Evolutionary conservation across 257 asterid species (phyloP), one percentile per base, ranked within the genome.

Genomic region (Solanum pennellii): DNA sequence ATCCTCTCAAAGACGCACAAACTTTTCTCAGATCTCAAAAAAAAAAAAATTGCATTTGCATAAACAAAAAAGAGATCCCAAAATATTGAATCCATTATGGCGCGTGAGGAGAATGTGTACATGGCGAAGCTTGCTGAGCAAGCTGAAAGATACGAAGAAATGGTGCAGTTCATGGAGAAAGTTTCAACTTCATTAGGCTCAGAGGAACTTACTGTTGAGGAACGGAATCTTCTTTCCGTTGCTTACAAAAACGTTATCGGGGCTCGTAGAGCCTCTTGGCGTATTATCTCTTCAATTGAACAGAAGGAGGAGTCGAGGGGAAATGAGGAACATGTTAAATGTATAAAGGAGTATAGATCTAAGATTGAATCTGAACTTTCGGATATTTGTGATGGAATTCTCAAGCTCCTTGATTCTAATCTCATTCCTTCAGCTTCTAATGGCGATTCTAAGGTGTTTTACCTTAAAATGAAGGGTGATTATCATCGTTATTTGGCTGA

Each of bases 161-260:
- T 89, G 91, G 91, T 89, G 69, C 86, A 84, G 52, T 89, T 87
- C 85, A 89, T 89, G 91, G 91, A 89, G 86, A 89, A 89, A 41
- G 89, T 89, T 35, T 88, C 89, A 3, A 49, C 85, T 5, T 73
- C 89, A 37, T 41, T 86, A 39, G 83, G 88, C 2, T 59, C 88
- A 60, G 90, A 88, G 29, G 91, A 85, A 35, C 88, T 90, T 11
- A 87, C 91, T 9, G 88, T 66, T 52, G 91, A 85, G 83, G 92
- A 88, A 37, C 77, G 91, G 4, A 89, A 87, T 56, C 89, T 88
- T 47, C 91, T 90, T 31, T 87, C 89, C 33, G 89, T 82, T 7
- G 92, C 88, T 5, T 87, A 87, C 85, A 90, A 89, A 72, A 89
- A 90, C 86, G 92, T 88, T 23, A 87, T 90, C 18, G 92, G 87